phyloP scores from a whole-genome alignment of 306 rosid species.

The Ceratonia siliqua region DNA sequence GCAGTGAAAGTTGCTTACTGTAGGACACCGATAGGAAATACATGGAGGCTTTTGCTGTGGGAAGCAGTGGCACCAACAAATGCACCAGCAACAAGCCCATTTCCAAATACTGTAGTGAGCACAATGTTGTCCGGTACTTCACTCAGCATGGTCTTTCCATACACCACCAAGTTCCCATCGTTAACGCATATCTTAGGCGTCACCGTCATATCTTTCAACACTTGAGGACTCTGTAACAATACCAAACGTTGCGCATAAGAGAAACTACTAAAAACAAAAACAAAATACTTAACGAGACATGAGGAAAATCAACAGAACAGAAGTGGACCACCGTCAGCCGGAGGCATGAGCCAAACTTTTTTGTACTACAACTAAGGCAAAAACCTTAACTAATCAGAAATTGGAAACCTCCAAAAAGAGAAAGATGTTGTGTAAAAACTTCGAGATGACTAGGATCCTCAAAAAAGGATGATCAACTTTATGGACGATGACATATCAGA shows the following conservation, averaged over 20 bases:
- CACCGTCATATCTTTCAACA: constrained; percentile 69
- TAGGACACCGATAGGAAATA: constrained; percentile 76
- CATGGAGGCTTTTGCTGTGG: constrained; percentile 74
- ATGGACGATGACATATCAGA: background rate
- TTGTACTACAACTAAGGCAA: too few species aligned
- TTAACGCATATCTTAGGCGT: constrained; percentile 64
- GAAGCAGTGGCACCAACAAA: constrained; percentile 87
- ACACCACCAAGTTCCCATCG: constrained; percentile 83
- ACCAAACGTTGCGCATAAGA: background rate
- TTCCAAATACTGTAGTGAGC: constrained; percentile 64
- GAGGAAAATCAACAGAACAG: too few species aligned
- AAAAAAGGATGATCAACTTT: too few species aligned
- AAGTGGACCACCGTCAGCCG: too few species aligned
- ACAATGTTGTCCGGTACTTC: constrained; percentile 85
- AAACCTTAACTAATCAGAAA: too few species aligned
- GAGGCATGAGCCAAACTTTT: too few species aligned
- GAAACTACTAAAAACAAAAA: background rate
- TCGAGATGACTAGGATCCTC: too few species aligned
- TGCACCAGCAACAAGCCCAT: constrained; percentile 71
- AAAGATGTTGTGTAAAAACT: too few species aligned
- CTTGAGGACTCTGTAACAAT: constrained; percentile 38
- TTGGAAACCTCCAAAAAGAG: too few species aligned
- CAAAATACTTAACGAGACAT: too few species aligned
- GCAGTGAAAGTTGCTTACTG: constrained; percentile 53
- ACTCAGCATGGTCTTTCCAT: constrained; percentile 78